These are phyloP conservation scores for Rugonectria rugulosa DNA, from an alignment of 2,329 filamentous ascomycete species.

Conservation along the genomic window DNA sequence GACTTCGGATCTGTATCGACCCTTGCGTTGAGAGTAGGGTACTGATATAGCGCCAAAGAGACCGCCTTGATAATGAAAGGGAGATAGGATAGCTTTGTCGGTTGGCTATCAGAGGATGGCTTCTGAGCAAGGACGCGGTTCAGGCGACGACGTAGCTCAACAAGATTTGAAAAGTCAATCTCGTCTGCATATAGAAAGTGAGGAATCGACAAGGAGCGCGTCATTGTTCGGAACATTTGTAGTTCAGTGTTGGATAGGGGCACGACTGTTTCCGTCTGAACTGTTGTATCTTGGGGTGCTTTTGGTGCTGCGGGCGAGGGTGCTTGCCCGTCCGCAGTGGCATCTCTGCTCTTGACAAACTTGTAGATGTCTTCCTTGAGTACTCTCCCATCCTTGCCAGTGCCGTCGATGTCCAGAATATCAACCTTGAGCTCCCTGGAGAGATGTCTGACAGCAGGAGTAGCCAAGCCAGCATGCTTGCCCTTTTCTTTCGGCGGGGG, in stretches of 20 bases:
- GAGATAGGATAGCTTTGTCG: constrained; percentile 82
- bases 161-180: constrained; percentile 80
- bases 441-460: constrained; percentile 89
- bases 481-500: constrained; percentile 52
- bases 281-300: constrained; percentile 40
- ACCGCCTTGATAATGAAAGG: constrained; percentile 97
- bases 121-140: constrained; percentile 66
- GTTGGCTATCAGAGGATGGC: constrained; percentile 53
- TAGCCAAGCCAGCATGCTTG: constrained; percentile 79
- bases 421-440: constrained; percentile 81
- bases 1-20: constrained; percentile 68
- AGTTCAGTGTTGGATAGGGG: constrained; percentile 80
- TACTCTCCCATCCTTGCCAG: constrained; percentile 89
- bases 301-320: constrained; percentile 33
- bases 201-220: constrained; percentile 85
- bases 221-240: constrained; percentile 99
- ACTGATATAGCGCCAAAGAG: constrained; percentile 81
- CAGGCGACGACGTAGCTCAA: constrained; percentile 74
- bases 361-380: constrained; percentile 89
- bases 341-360: constrained; percentile 65
- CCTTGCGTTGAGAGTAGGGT: constrained; percentile 86
- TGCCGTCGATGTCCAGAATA: constrained; percentile 81
- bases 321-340: constrained; percentile 31
- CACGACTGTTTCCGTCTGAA: constrained; percentile 73
- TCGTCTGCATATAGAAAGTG: constrained; percentile 97